Evolutionary conservation across 768 basidiomycete genomes (phyloP).

Genomic region (Rhodotorula kratochvilovae): DNA sequence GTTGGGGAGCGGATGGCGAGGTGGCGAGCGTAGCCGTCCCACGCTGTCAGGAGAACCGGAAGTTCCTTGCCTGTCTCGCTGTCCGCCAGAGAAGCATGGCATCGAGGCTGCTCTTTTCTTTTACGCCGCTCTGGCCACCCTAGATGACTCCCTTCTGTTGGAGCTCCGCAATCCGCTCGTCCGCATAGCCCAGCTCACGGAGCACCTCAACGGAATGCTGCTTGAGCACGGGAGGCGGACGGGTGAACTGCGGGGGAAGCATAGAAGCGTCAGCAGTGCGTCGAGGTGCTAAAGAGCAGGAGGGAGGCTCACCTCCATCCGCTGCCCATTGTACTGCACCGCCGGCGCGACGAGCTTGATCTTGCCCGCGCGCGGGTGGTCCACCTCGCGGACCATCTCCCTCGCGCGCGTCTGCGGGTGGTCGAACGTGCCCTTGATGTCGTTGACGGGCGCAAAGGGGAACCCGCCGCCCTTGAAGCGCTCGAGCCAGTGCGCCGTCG

Average conservation of each 20-base stretch:
- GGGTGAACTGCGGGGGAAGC: conserved; percentile 14
- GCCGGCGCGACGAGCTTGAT: conserved; percentile 41
- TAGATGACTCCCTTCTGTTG: conserved; percentile 30
- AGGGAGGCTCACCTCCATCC: conserved; percentile 31
- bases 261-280: no score
- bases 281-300: no score
- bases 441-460: conserved; percentile 84
- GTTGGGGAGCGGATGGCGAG: background rate
- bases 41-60: no score
- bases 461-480: conserved; percentile 75
- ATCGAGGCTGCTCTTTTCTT: background rate
- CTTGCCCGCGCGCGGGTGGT: conserved; percentile 69
- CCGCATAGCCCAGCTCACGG: conserved; percentile 34
- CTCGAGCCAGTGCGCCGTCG: conserved; percentile 69
- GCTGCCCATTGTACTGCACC: conserved; percentile 40
- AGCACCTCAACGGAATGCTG: conserved; percentile 43
- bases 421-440: conserved; percentile 78
- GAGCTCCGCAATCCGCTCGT: conserved; percentile 28
- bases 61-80: no score
- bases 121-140: background rate
- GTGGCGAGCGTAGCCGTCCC: background rate
- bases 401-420: conserved; percentile 82
- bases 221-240: conserved; percentile 41
- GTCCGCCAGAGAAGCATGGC: no score
- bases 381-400: conserved; percentile 65